A percentile compares a stretch with the other conserved stretches of the same genome.
Conservation (phyloP, 148 eudicot species). For the Gaultheria prostrata region DNA sequence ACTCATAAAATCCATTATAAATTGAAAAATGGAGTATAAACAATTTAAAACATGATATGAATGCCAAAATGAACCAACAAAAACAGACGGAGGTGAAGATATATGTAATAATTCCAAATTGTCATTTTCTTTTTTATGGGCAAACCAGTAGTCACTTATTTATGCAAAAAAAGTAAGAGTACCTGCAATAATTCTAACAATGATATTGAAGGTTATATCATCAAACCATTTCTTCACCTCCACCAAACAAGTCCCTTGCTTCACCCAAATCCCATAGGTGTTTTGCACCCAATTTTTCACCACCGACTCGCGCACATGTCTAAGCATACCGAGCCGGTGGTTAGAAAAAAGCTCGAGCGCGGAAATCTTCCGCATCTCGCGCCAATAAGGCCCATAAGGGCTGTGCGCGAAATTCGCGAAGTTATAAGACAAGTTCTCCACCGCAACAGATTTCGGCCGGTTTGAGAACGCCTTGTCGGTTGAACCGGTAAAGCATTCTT, state of each 20-base stretch:
- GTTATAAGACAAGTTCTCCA: not conserved
- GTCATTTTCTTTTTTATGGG: too few relatives aligned
- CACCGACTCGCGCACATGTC: not conserved
- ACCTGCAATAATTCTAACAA: not conserved
- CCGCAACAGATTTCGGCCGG: not conserved
- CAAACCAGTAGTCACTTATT: too few relatives aligned
- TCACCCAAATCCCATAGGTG: not conserved
- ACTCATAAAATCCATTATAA: too few relatives aligned
- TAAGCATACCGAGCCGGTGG: not conserved
- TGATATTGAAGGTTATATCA: not conserved
- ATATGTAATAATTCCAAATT: too few relatives aligned
- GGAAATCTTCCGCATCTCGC: not conserved
- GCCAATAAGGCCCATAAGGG: conserved; percentile 2
- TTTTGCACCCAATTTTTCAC: not conserved
- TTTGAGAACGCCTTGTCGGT: not conserved
- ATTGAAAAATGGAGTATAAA: too few relatives aligned
- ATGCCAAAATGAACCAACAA: too few relatives aligned
- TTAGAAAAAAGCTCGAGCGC: not conserved
- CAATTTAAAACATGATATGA: too few relatives aligned
- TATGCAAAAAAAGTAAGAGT: too few relatives aligned
- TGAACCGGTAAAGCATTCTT: not conserved
- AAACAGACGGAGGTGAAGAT: too few relatives aligned
- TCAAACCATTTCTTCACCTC: not conserved
- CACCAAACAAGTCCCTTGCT: not conserved
- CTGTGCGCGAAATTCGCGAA: not conserved